phyloP scores from a whole-genome alignment of 176 grass and related monocot species.

The sorghum (Sorghum bicolor) region DNA sequence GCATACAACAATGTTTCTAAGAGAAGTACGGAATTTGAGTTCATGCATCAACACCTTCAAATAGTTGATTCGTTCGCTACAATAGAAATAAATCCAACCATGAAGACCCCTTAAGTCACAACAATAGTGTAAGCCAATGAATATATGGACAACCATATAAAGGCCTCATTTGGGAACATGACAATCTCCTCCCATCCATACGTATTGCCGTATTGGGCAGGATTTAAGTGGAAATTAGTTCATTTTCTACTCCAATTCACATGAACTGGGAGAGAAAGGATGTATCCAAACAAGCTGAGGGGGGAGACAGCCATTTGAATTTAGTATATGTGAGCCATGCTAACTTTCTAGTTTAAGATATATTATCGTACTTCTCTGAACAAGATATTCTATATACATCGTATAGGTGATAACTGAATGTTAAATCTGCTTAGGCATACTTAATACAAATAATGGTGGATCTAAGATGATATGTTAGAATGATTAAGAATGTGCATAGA shows the following conservation, averaged over 20 bases:
- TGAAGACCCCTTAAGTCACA: background rate
- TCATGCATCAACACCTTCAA: background rate
- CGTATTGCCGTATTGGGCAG: background rate
- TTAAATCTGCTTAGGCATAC: background rate
- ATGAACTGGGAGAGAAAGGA: background rate
- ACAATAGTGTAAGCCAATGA: background rate
- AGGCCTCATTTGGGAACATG: background rate
- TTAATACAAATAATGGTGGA: background rate
- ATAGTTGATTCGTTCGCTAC: background rate
- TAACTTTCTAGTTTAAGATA: conserved; percentile 3
- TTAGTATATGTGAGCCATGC: background rate
- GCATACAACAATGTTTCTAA: background rate
- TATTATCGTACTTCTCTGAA: background rate
- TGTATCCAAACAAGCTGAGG: background rate
- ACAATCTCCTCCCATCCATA: background rate
- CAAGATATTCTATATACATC: background rate
- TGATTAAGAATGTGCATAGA: conserved; percentile 13
- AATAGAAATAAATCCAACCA: background rate
- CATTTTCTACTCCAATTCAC: background rate
- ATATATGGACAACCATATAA: background rate
- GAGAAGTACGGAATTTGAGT: background rate
- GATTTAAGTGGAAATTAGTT: background rate
- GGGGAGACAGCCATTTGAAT: background rate
- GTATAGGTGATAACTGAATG: background rate
- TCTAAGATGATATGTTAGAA: background rate